These are phyloP conservation scores for Pseudonitzschia delicatissima DNA, from an alignment of 108 stramenopile species.

Conservation along the genomic window DNA sequence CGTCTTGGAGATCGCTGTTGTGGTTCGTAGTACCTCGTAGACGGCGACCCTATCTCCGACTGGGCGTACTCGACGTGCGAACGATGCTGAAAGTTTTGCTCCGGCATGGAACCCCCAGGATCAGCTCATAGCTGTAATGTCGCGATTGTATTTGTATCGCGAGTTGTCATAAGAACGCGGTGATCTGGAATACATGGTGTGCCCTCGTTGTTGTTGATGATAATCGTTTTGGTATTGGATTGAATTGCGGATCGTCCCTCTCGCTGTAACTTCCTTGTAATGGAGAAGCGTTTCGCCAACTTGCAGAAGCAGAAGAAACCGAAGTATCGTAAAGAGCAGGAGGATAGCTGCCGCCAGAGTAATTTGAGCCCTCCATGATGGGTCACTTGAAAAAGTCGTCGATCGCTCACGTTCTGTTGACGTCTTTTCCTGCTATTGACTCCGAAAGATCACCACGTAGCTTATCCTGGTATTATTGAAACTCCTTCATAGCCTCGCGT, in stretches of 20 bases:
- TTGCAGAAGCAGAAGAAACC: conserved; percentile 9
- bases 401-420: no score
- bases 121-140: conserved; percentile 2
- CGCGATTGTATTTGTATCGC: no score
- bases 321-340: conserved; percentile 19
- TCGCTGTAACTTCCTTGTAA: background rate
- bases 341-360: conserved; percentile 17
- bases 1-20: conserved; percentile 3
- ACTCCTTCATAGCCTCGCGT: no score
- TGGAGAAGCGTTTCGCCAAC: background rate
- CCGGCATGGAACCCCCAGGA: conserved; percentile 4
- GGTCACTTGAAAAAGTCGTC: no score
- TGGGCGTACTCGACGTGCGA: background rate
- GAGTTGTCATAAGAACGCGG: no score
- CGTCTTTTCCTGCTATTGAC: no score
- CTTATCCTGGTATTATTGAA: no score
- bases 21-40: background rate
- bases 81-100: background rate
- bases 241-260: conserved; percentile 3
- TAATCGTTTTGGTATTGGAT: background rate
- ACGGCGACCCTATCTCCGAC: background rate
- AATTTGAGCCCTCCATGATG: background rate
- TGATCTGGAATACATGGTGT: background rate
- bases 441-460: no score
- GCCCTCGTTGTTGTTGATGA: conserved; percentile 3